Conservation (phyloP, 176 grass and related monocot genomes). For the Carex kokanica region DNA sequence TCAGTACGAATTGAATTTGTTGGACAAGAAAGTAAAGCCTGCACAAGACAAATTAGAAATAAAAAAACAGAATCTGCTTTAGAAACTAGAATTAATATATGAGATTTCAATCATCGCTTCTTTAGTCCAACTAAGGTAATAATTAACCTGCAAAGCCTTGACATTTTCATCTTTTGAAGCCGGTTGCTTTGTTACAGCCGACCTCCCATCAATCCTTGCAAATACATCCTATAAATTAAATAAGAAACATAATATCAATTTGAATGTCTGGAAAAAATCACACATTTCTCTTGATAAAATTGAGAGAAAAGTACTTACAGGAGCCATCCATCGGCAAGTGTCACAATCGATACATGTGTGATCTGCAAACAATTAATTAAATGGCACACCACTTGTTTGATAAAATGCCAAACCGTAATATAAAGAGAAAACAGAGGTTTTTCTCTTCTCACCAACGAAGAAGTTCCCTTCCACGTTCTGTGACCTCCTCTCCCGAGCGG, state of each 20-base stretch:
- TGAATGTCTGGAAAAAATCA: background rate
- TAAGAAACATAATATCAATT: background rate
- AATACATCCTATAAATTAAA: slow-evolving; percentile 64
- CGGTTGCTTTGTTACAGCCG: slow-evolving; percentile 62
- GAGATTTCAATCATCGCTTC: background rate
- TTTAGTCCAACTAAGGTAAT: background rate
- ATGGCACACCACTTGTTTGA: background rate
- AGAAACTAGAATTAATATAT: background rate
- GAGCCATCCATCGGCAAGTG: slow-evolving; percentile 95
- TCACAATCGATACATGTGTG: slow-evolving; percentile 81
- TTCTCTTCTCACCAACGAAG: slow-evolving; percentile 50
- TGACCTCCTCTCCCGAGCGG: slow-evolving; percentile 26
- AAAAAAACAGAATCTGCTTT: background rate
- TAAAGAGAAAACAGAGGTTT: background rate
- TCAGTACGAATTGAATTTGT: slow-evolving; percentile 76
- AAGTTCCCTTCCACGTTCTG: slow-evolving; percentile 65
- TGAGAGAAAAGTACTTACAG: slow-evolving; percentile 17
- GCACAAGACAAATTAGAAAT: background rate
- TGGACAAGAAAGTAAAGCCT: slow-evolving; percentile 84
- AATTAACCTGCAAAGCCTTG: slow-evolving; percentile 59
- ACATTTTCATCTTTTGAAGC: slow-evolving; percentile 48
- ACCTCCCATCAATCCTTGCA: slow-evolving; percentile 48
- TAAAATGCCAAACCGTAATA: background rate
- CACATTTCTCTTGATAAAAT: background rate
- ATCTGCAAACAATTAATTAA: slow-evolving; percentile 37